These are phyloP conservation scores for Daedaleopsis nitida DNA, from an alignment of 768 basidiomycete genomes.

Conservation along the genomic window DNA sequence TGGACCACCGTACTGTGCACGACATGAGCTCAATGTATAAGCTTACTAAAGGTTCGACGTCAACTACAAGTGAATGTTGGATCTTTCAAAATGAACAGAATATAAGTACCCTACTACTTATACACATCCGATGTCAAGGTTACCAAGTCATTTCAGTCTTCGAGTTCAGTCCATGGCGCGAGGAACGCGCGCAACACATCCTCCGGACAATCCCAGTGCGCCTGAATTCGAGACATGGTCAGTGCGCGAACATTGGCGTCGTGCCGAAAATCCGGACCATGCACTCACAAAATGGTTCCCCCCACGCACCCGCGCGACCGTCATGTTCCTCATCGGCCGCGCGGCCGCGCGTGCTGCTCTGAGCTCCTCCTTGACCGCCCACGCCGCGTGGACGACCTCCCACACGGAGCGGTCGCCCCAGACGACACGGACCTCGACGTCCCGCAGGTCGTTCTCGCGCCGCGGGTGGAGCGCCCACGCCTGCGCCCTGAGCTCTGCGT, in stretches of 20 bases:
- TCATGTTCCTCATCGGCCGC: not conserved
- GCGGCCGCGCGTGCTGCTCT: slow-evolving; percentile 1
- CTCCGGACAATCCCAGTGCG: slow-evolving; percentile 13
- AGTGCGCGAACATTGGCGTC: not conserved
- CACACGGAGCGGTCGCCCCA: slow-evolving; percentile 9
- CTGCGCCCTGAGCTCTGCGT: not conserved
- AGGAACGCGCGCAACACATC: slow-evolving; percentile 5
- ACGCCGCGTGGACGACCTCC: not conserved
- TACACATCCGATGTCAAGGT: too few relatives aligned
- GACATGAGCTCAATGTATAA: too few relatives aligned
- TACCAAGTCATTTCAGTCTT: not conserved
- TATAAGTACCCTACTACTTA: too few relatives aligned
- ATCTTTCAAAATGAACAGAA: too few relatives aligned
- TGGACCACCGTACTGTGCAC: too few relatives aligned
- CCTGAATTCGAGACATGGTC: not conserved
- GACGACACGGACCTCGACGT: slow-evolving; percentile 10
- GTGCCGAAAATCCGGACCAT: not conserved
- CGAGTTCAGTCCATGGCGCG: not conserved
- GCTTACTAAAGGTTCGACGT: too few relatives aligned
- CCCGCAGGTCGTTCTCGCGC: not conserved
- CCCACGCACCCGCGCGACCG: slow-evolving; percentile 3
- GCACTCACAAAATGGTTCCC: slow-evolving; percentile 18
- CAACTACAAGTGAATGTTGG: too few relatives aligned
- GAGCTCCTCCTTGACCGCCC: slow-evolving; percentile 3
- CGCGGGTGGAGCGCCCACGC: slow-evolving; percentile 2